A percentile compares a stretch with the other conserved stretches of the same genome.
phyloP scores from a whole-genome alignment of 495 filamentous ascomycete species.

The Hyaloscypha hepaticicola region DNA sequence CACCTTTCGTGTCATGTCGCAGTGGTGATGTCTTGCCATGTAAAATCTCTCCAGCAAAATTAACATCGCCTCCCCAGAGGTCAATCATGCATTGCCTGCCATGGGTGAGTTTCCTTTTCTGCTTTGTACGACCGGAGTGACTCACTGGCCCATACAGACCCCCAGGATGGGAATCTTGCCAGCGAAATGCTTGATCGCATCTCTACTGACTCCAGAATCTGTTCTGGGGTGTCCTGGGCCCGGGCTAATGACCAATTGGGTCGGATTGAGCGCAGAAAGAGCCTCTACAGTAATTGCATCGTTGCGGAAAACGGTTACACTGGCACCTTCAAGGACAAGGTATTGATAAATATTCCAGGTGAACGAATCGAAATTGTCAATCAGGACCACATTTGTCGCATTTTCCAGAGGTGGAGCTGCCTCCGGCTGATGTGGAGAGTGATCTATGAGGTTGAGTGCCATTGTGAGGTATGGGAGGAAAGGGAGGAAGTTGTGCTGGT shows the following conservation, averaged over 20 bases:
- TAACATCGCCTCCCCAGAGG: slow-evolving; percentile 85
- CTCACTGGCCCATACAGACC: slow-evolving; percentile 95
- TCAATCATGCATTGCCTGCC: slow-evolving; percentile 85
- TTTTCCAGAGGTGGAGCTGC: slow-evolving; percentile 64
- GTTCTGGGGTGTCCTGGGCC: slow-evolving; percentile 88
- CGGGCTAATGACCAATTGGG: slow-evolving; percentile 91
- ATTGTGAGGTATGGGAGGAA: slow-evolving; percentile 11
- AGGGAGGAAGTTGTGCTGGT: not conserved
- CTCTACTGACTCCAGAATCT: slow-evolving; percentile 89
- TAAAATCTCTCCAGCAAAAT: slow-evolving; percentile 91
- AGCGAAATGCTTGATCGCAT: slow-evolving; percentile 88
- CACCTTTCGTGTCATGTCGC: slow-evolving; percentile 82
- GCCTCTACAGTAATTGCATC: slow-evolving; percentile 86
- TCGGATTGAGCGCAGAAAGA: slow-evolving; percentile 77
- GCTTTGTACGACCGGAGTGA: slow-evolving; percentile 23
- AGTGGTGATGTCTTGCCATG: slow-evolving; percentile 95
- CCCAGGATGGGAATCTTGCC: slow-evolving; percentile 96
- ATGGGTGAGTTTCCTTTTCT: slow-evolving; percentile 4
- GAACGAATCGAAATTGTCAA: slow-evolving; percentile 99
- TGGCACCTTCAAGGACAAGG: slow-evolving; percentile 88
- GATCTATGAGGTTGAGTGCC: slow-evolving; percentile 65
- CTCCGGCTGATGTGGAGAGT: slow-evolving; percentile 80
- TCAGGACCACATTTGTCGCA: slow-evolving; percentile 88
- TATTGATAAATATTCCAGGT: slow-evolving; percentile 99
- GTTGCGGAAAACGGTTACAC: slow-evolving; percentile 85